phyloP scores from a whole-genome alignment of 257 asterid species.

The Fraxinus anomala region DNA sequence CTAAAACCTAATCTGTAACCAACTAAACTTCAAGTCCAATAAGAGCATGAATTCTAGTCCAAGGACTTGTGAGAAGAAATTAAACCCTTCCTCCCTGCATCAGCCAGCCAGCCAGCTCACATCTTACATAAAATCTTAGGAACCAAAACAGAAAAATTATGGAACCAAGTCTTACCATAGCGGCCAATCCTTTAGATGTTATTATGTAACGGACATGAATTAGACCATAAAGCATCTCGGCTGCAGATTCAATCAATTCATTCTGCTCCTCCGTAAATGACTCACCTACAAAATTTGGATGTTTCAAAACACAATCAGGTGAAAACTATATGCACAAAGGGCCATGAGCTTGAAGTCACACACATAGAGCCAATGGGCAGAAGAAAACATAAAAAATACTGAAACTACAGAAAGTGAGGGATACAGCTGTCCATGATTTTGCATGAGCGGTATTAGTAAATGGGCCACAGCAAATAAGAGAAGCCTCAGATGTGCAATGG shows the following conservation, averaged over 20 bases:
- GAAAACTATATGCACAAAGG: not conserved
- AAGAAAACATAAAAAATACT: not conserved
- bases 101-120: constrained; percentile 9
- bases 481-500: not conserved
- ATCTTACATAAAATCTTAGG: constrained; percentile 16
- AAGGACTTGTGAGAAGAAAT: not conserved
- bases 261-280: constrained; percentile 61
- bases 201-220: constrained; percentile 63
- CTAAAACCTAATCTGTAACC: not conserved
- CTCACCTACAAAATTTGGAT: constrained; percentile 46
- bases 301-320: not conserved
- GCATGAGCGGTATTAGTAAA: not conserved
- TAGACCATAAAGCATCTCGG: constrained; percentile 68
- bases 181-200: constrained; percentile 64
- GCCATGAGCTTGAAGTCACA: not conserved
- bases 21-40: not conserved
- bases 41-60: not conserved
- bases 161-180: constrained; percentile 48
- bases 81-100: not conserved
- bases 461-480: not conserved
- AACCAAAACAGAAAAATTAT: constrained; percentile 10
- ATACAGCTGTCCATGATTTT: not conserved
- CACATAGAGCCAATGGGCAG: too few species aligned
- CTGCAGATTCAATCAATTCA: constrained; percentile 63
- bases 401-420: not conserved